Conservation (phyloP, 495 filamentous ascomycete genomes). For the Daldinia concentrica region DNA sequence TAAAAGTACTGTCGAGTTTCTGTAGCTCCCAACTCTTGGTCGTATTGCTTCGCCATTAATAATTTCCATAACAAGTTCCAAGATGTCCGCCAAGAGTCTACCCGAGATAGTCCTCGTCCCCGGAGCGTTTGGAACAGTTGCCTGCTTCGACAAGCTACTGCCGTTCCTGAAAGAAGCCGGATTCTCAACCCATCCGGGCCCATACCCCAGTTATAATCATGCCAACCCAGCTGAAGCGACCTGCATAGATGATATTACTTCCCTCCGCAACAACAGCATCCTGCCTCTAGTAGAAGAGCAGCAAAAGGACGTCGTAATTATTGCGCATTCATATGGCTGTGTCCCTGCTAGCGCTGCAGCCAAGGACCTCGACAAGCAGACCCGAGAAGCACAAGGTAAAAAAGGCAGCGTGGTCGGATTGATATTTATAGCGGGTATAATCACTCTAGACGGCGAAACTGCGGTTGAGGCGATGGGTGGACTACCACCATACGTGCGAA, state of each 20-base stretch:
- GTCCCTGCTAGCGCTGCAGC: conserved; percentile 3
- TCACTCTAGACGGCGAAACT: background rate
- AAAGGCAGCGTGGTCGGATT: background rate
- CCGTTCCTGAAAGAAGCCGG: conserved; percentile 9
- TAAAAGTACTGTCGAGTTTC: background rate
- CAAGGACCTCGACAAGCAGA: conserved; percentile 14
- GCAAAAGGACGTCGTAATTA: conserved; percentile 2
- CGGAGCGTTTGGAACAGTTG: background rate
- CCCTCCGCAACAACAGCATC: background rate
- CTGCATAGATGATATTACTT: conserved; percentile 5
- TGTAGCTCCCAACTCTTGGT: background rate
- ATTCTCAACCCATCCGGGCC: conserved; percentile 10
- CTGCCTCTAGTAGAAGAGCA: background rate
- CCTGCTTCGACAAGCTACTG: conserved; percentile 6
- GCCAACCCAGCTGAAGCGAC: conserved; percentile 1
- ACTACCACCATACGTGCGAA: background rate
- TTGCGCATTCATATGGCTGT: conserved; percentile 11
- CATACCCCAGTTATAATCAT: conserved; percentile 8
- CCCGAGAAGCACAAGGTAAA: conserved; percentile 1
- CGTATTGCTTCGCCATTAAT: background rate
- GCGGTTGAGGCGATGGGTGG: background rate
- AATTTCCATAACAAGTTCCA: background rate
- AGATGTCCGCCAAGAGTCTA: background rate
- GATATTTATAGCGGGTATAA: background rate
- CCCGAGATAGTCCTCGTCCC: background rate